Evolutionary conservation across 768 basidiomycete genomes (phyloP), one percentile per base, ranked within the genome.

Genomic region (Lactarius sanguifluus): DNA sequence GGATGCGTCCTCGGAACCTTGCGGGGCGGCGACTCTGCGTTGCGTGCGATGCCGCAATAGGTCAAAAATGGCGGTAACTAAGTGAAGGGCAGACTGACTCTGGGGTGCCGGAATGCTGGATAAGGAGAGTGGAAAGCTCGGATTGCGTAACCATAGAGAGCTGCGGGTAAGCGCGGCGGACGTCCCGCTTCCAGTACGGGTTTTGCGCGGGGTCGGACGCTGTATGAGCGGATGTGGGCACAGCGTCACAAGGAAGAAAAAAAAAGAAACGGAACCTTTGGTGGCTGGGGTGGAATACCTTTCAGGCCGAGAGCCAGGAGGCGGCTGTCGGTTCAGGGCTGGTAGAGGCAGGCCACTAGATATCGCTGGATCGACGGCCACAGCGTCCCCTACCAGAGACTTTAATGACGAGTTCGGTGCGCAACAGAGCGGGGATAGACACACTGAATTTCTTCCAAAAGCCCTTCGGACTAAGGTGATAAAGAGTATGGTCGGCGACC

Each of bases 401-500:
- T 45, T 43, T 25, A 41, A 30, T 34, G 59, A 28, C 28, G 34
- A n/a, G 2, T n/a, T 18, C 47, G 20, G 34, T 12, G 20, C 10
- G 18, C 56, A 57, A 43, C 10, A 13, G 16, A 5, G 12, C 32
- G 18, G 40, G 2, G 15, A 30, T 7, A 23, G 45, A 82, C 92
- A 66, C 72, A 94, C 94, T 86, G 74, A 97, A 94, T 81, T 91
- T 94, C 86, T 96, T 96, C 95, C 95, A 96, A 76, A 96, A 96
- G 10, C 95, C 94, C 77, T 89, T 87, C 30, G 91, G 88, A 72
- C 85, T 86, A 72, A 94, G 85, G 75, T 97, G 95, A 78, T 97
- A 97, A 55, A 94, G 83, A 3, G 92, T 95, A 43, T 90, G 88
- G 74, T 97, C 93, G 70, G 93, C 92, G 34, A 82, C 86, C 79